Evolutionary conservation across 805 yeast species (phyloP).

Genomic region (Starmerella etchellsii): DNA sequence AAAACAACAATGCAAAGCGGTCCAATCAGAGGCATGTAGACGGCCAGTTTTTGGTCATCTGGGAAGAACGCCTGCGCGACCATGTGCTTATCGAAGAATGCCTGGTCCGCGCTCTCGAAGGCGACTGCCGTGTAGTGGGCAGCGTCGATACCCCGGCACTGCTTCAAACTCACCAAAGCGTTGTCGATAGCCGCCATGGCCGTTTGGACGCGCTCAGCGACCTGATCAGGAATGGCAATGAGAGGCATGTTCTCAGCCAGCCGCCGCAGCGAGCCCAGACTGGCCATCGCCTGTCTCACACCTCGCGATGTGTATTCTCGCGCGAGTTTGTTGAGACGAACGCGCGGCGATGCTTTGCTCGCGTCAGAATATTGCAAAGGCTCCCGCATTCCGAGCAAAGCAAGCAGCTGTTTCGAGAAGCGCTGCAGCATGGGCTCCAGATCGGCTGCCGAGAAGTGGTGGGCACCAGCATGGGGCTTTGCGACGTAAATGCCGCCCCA

Average conservation of each 20-base stretch:
- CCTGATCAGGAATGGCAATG: conserved; percentile 72
- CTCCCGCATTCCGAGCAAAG: conserved; percentile 55
- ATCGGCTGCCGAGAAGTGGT: conserved; percentile 28
- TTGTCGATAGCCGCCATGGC: conserved; percentile 36
- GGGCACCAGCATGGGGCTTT: conserved; percentile 27
- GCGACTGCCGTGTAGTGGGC: conserved; percentile 40
- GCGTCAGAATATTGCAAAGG: conserved; percentile 51
- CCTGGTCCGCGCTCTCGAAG: conserved; percentile 47
- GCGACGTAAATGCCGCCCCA: conserved; percentile 70
- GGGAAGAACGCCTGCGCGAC: conserved; percentile 92
- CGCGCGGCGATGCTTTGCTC: conserved; percentile 13
- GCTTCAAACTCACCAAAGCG: conserved; percentile 28
- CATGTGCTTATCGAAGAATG: conserved; percentile 91
- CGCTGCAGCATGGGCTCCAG: conserved; percentile 48
- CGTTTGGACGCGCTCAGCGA: conserved; percentile 42
- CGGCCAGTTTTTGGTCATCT: conserved; percentile 89
- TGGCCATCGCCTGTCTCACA: conserved; percentile 48
- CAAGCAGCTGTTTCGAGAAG: conserved; percentile 64
- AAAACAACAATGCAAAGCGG: conserved; percentile 58
- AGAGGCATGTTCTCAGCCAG: conserved; percentile 56
- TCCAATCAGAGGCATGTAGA: conserved; percentile 79
- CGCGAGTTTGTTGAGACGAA: conserved; percentile 44
- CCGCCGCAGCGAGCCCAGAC: conserved; percentile 58
- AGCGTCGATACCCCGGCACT: conserved; percentile 30
- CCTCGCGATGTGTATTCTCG: conserved; percentile 49